These are phyloP conservation scores for Auriculariales sp. DNA, from an alignment of 768 basidiomycete species.

Conservation along the genomic window DNA sequence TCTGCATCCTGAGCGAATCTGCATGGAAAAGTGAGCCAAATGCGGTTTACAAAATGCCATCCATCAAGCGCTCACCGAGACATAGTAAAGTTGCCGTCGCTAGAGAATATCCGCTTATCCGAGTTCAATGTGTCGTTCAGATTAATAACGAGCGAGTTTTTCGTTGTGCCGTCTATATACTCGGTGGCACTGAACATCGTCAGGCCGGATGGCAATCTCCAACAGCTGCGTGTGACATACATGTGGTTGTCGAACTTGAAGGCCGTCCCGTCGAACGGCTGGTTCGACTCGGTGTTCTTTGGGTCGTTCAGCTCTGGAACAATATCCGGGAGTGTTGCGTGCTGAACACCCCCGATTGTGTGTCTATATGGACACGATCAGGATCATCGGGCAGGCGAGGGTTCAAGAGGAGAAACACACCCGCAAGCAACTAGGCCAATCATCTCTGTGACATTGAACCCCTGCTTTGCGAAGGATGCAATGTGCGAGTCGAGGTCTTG, in stretches of 20 bases:
- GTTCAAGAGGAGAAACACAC: too few species aligned
- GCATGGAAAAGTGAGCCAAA: neutral
- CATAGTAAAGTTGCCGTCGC: slow-evolving; percentile 28
- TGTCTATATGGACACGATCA: too few species aligned
- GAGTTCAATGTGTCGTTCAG: slow-evolving; percentile 22
- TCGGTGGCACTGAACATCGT: slow-evolving; percentile 19
- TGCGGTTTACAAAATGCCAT: neutral
- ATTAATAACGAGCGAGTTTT: slow-evolving; percentile 23
- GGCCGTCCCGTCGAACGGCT: slow-evolving; percentile 25
- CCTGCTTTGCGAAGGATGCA: slow-evolving; percentile 26
- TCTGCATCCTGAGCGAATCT: slow-evolving; percentile 17
- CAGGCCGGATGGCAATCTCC: neutral
- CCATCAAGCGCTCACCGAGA: slow-evolving; percentile 15
- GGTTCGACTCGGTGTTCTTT: slow-evolving; percentile 9
- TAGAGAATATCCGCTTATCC: slow-evolving; percentile 25
- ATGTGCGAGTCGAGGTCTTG: slow-evolving; percentile 25
- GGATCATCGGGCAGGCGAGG: too few species aligned
- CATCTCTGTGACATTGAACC: slow-evolving; percentile 31
- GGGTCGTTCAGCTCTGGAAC: slow-evolving; percentile 2
- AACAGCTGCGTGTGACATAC: slow-evolving; percentile 8
- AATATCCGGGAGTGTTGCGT: slow-evolving; percentile 3
- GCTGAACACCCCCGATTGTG: too few species aligned
- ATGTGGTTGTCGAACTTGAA: slow-evolving; percentile 27
- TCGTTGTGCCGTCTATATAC: slow-evolving; percentile 25
- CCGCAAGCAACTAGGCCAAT: slow-evolving; percentile 36